Evolutionary conservation across 208 protist species (phyloP), one percentile per base, ranked within the genome.

Genomic region (Leishmania arabica): DNA sequence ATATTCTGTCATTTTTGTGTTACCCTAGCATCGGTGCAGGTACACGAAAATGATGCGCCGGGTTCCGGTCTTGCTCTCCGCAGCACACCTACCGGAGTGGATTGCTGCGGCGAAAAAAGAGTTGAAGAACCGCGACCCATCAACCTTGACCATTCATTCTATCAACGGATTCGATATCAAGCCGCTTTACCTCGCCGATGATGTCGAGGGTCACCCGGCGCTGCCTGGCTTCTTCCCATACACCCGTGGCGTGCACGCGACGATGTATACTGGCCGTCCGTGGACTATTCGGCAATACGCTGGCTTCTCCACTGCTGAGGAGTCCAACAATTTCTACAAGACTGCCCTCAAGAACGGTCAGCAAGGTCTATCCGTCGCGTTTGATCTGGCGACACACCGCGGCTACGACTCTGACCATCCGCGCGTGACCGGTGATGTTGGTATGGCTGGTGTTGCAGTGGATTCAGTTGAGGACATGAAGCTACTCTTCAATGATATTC

Each of bases 211-310:
- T 4, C n/a, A 70, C 31, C 79, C 78, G 27, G 58, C 84, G 24
- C 47, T 97, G 2, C 93, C 97, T 11, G 98, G 97, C 6, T 75
- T 88, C 19, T 99, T 95, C 74, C 98, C 98, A 8, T 99, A 94
- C 89, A 99, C 96, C 21, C 91, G 98, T 72, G 98, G 98, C 58
- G 97, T 97, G 3, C 97, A 99, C 75, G 93, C 96, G 1, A 98
- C 97, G 5, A 99, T 99, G 98, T 99, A 99, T 90, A 96, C 98
- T 0, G 74, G 86, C 54, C 79, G 91, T 45, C 97, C 97, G n/a
- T 99, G 98, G 98, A 99, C 98, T 0, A 97, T 99, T 81, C 89
- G 98, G 17, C 98, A 99, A 87, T 99, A 99, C 83, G 97, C 98
- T 37, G 97, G 95, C 37, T 99, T 99, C 75, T 94, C 87, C 47